Evolutionary conservation across 345 rosid species (phyloP), one percentile per base, ranked within the genome.

Genomic region (Durio zibethinus): DNA sequence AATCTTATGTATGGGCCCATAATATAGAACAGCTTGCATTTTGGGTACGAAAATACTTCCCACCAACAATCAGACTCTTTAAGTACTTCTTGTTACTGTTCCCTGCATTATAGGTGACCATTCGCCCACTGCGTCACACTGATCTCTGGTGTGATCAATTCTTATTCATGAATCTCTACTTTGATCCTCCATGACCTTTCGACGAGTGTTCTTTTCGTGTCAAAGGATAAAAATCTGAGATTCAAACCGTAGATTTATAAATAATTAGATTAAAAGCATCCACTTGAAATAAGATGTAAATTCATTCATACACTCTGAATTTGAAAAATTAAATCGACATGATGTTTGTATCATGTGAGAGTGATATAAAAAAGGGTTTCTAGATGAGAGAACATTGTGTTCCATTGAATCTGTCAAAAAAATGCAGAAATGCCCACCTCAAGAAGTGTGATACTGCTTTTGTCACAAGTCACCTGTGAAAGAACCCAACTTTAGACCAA

Each of bases 391-490:
- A 62, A 33, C 40, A 60, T 25, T 60, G 33, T 61, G 53, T 43
- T 25, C 20, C 56, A 69, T 25, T 69, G 73, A 69, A 69, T 27
- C 73, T 48, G 42, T 48, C 40, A 36, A 33, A 18, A 20, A 31
- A 36, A n/a, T n/a, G 4, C n/a, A 36, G 56, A 3, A 68, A 20
- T 71, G 74, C 18, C 74, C 7, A 48, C 59, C 60, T 29, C 57
- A 70, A 70, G 40, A 48, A 70, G 59, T 16, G 25, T n/a, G 74
- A 68, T 29, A 4, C 74, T 70, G 27, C 74, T 48, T 48, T 70
- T 70, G 42, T 70, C 74, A 48, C 74, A 29, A 25, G 29, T 70
- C 7, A 18, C 43, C 25, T 70, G 74, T 70, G 60, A 70, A 70
- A 29, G 7, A n/a, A 31, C 43, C 74, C 42, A 9, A 31, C 61